These are phyloP conservation scores for Coprinopsis strossmayeri DNA, from an alignment of 768 basidiomycete genomes.

Conservation along the genomic window DNA sequence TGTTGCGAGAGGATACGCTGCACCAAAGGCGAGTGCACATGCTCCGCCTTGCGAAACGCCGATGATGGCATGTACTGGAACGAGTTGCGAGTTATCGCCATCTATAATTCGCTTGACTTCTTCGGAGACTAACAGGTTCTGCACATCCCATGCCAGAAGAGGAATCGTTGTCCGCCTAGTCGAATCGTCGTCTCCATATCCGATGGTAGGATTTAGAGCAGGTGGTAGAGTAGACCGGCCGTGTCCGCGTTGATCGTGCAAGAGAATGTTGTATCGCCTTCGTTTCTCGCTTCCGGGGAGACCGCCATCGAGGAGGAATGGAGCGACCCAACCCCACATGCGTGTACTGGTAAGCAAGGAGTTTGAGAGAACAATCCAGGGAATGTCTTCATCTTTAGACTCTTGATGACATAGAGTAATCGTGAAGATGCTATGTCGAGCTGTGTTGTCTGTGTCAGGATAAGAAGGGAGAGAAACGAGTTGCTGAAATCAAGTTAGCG, in stretches of 20 bases:
- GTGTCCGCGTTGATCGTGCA: constrained; percentile 49
- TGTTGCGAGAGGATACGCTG: constrained; percentile 20
- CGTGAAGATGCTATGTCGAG: constrained; percentile 32
- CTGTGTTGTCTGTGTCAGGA: background rate
- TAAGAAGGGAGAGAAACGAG: constrained; percentile 30
- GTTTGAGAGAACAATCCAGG: constrained; percentile 45
- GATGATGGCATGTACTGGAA: constrained; percentile 37
- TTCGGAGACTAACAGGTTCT: constrained; percentile 22
- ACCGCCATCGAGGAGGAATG: constrained; percentile 28
- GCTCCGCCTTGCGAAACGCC: constrained; percentile 53
- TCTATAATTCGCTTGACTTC: constrained; percentile 4
- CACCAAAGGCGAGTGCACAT: constrained; percentile 39
- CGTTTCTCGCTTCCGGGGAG: constrained; percentile 5
- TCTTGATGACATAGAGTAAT: constrained; percentile 26
- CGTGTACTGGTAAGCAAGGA: constrained; percentile 40
- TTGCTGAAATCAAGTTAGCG: constrained; percentile 22
- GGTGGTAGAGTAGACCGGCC: constrained; percentile 34
- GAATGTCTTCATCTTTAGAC: constrained; percentile 23
- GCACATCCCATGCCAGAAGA: constrained; percentile 39
- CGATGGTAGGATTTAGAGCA: constrained; percentile 1
- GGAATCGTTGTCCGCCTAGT: constrained; percentile 30
- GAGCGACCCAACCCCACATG: constrained; percentile 42
- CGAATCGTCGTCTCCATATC: constrained; percentile 5
- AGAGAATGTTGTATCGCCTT: constrained; percentile 35
- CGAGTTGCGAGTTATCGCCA: constrained; percentile 11